A percentile compares a stretch with the other conserved stretches of the same genome.
These are phyloP conservation scores for Hyaloscypha variabilis DNA, from an alignment of 495 filamentous ascomycete genomes.

Conservation along the genomic window DNA sequence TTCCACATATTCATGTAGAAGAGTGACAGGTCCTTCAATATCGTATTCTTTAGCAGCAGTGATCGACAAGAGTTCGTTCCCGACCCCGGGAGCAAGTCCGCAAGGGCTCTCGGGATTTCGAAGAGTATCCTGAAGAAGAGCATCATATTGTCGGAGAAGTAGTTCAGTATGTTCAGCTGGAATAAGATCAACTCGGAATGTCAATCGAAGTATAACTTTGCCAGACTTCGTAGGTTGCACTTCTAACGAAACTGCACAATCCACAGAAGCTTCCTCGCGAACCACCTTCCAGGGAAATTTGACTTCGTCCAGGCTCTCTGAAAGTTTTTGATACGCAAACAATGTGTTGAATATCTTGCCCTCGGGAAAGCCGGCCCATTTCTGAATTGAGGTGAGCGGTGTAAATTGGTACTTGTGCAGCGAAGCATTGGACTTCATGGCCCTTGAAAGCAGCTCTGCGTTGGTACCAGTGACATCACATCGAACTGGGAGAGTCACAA, in stretches of 20 bases:
- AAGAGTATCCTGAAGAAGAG: conserved; percentile 41
- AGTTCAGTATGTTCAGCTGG: conserved; percentile 63
- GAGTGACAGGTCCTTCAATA: conserved; percentile 43
- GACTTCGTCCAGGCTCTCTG: conserved; percentile 17
- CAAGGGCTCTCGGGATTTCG: conserved; percentile 25
- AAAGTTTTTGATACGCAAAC: conserved; percentile 74
- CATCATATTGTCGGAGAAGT: conserved; percentile 64
- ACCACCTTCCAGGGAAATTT: conserved; percentile 46
- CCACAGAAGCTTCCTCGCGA: conserved; percentile 57
- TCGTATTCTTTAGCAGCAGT: conserved; percentile 49
- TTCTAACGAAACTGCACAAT: conserved; percentile 70
- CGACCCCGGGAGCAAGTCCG: conserved; percentile 24
- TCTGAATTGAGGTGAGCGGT: conserved; percentile 67
- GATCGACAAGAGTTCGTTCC: conserved; percentile 51
- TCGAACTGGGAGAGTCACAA: conserved; percentile 71
- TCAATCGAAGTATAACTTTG: conserved; percentile 58
- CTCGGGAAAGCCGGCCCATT: conserved; percentile 60
- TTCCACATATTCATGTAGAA: conserved; percentile 70
- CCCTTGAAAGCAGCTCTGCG: conserved; percentile 51
- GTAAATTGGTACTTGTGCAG: conserved; percentile 70
- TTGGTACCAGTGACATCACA: conserved; percentile 54
- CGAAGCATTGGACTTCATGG: conserved; percentile 61
- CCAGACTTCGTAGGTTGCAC: conserved; percentile 53
- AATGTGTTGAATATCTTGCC: conserved; percentile 74
- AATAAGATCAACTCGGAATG: conserved; percentile 60